Conservation (phyloP, 2,329 filamentous ascomycete species). For the Beauveria brongniartii region DNA sequence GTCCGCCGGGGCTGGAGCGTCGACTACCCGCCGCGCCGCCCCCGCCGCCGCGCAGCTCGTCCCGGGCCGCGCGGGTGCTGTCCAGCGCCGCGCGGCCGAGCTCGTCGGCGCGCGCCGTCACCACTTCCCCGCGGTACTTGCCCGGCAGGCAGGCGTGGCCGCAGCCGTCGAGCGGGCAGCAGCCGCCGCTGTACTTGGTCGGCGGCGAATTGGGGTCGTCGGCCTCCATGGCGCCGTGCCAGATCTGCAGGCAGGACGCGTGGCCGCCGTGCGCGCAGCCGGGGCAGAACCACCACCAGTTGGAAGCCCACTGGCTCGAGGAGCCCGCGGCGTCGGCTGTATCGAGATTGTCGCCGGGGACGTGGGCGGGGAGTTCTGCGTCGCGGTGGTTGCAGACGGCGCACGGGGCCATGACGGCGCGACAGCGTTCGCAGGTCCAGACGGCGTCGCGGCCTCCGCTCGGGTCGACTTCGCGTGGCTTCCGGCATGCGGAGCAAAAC, state of each 20-base stretch:
- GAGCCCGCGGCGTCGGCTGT: constrained; percentile 16
- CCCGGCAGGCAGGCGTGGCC: constrained; percentile 56
- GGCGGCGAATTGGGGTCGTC: constrained; percentile 16
- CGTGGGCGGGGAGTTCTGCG: constrained; percentile 32
- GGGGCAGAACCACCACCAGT: constrained; percentile 55
- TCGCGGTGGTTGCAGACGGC: constrained; percentile 51
- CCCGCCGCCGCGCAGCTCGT: constrained; percentile 17
- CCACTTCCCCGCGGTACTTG: constrained; percentile 42
- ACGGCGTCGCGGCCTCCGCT: constrained; percentile 35
- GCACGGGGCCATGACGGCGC: constrained; percentile 44
- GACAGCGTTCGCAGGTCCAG: constrained; percentile 53
- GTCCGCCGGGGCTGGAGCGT: constrained; percentile 20
- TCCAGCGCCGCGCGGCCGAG: constrained; percentile 40
- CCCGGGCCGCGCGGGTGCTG: constrained; percentile 19
- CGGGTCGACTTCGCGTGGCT: constrained; percentile 46
- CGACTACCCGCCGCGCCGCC: constrained; percentile 15
- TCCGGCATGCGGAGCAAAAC: constrained; percentile 47
- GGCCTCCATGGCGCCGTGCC: constrained; percentile 39
- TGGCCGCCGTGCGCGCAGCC: constrained; percentile 57
- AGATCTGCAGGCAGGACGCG: constrained; percentile 48
- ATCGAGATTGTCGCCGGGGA: constrained; percentile 23
- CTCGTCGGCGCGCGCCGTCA: constrained; percentile 41
- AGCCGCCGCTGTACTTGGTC: constrained; percentile 41
- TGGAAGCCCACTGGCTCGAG: constrained; percentile 23
- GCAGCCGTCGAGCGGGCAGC: constrained; percentile 57